phyloP scores from a whole-genome alignment of 2,329 filamentous ascomycete species.

The Chrysoporthe puriensis region DNA sequence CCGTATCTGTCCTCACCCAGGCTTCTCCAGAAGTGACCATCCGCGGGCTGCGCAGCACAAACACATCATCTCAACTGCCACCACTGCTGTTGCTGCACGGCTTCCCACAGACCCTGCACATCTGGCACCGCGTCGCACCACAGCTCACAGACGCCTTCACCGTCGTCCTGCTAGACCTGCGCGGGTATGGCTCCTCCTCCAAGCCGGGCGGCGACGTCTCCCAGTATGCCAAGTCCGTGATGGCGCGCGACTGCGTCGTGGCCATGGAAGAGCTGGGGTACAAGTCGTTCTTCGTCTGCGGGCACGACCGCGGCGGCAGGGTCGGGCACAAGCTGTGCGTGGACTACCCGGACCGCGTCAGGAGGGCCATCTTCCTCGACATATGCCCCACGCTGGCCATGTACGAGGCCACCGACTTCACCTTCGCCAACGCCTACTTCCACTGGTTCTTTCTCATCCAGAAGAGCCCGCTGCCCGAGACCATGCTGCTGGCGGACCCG shows the following conservation, averaged over 20 bases:
- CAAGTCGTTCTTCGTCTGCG: slow-evolving; percentile 51
- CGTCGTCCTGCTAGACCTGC: slow-evolving; percentile 51
- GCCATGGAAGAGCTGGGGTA: slow-evolving; percentile 51
- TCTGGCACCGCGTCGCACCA: slow-evolving; percentile 53
- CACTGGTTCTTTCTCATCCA: slow-evolving; percentile 66
- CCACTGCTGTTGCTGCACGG: slow-evolving; percentile 54
- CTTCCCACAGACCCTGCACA: slow-evolving; percentile 55
- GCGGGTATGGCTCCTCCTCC: slow-evolving; percentile 55
- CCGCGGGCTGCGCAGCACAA: slow-evolving; percentile 44
- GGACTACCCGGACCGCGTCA: slow-evolving; percentile 46
- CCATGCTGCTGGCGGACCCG: slow-evolving; percentile 45
- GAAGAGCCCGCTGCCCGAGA: slow-evolving; percentile 53
- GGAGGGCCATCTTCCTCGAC: slow-evolving; percentile 51
- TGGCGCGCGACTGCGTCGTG: slow-evolving; percentile 51
- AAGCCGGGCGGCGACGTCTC: slow-evolving; percentile 42
- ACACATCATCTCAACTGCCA: slow-evolving; percentile 37
- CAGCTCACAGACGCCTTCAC: slow-evolving; percentile 45
- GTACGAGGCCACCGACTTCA: slow-evolving; percentile 48
- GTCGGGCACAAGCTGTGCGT: slow-evolving; percentile 59
- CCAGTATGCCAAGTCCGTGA: slow-evolving; percentile 51
- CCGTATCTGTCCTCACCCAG: slow-evolving; percentile 44
- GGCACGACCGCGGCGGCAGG: slow-evolving; percentile 60
- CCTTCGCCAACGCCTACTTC: slow-evolving; percentile 55
- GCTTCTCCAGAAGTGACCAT: slow-evolving; percentile 46
- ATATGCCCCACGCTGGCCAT: slow-evolving; percentile 60